Percentiles rank a stretch among this genome's conserved stretches.
Evolutionary conservation across 345 rosid species (phyloP).

Genomic region (Brassica cretica): DNA sequence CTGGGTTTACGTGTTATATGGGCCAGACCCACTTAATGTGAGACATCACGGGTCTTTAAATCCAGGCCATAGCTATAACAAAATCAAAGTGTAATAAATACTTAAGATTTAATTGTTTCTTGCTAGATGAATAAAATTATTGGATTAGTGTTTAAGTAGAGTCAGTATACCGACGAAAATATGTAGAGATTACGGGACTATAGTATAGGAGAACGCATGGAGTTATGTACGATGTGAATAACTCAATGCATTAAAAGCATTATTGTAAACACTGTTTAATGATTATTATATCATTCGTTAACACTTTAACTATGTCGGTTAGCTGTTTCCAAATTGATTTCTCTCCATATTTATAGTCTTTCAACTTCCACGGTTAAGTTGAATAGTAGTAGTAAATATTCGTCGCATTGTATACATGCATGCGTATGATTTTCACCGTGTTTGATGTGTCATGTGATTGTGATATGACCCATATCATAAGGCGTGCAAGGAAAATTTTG

Average conservation of each 20-base stretch:
- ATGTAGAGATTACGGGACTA: no score
- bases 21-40: slow-evolving; percentile 6
- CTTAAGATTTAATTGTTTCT: no score
- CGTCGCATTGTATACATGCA: neutral
- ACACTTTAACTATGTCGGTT: neutral
- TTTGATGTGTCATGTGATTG: neutral
- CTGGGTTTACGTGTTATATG: slow-evolving; percentile 7
- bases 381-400: neutral
- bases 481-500: slow-evolving; percentile 20
- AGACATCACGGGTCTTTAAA: neutral
- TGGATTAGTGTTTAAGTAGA: no score
- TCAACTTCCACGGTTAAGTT: neutral
- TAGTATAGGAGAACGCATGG: no score
- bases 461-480: neutral
- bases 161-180: no score
- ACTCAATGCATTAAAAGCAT: no score
- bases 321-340: neutral
- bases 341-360: neutral
- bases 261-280: no score
- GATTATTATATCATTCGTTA: neutral
- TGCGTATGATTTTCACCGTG: slow-evolving; percentile 18
- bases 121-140: no score
- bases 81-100: neutral
- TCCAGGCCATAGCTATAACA: neutral
- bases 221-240: no score